A percentile compares a stretch with the other conserved stretches of the same genome.
These are phyloP conservation scores for Oryza longistaminata DNA, from an alignment of 176 grass and related monocot species.

Conservation along the genomic window DNA sequence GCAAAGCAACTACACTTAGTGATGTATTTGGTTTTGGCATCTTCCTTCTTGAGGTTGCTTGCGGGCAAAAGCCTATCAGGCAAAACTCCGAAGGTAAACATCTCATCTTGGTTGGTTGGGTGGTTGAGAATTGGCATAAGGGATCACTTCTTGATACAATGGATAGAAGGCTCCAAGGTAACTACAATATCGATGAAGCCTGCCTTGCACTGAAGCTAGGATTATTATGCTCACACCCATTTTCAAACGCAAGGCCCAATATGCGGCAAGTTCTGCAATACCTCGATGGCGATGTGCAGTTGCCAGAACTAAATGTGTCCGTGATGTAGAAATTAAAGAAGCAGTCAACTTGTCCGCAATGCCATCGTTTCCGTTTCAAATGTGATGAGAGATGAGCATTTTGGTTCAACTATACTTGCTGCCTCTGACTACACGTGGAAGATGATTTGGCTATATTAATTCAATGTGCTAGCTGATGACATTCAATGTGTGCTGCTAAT, in stretches of 20 bases:
- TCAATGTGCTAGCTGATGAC: background rate
- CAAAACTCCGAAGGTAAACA: background rate
- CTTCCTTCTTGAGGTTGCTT: slow-evolving; percentile 22
- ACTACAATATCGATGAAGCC: background rate
- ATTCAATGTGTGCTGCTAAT: background rate
- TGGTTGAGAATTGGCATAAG: slow-evolving; percentile 17
- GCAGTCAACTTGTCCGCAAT: too few relatives aligned
- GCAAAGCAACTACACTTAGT: background rate
- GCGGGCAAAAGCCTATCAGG: slow-evolving; percentile 1
- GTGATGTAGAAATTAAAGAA: background rate
- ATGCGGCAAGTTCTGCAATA: slow-evolving; percentile 34
- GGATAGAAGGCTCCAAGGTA: background rate
- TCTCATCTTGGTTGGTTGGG: slow-evolving; percentile 5
- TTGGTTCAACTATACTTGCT: too few relatives aligned
- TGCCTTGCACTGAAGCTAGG: slow-evolving; percentile 5
- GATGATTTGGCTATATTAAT: background rate
- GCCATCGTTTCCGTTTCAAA: too few relatives aligned
- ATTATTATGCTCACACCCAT: slow-evolving; percentile 25
- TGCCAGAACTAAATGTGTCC: background rate
- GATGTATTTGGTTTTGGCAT: slow-evolving; percentile 32
- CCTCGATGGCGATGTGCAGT: background rate
- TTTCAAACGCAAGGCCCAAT: background rate
- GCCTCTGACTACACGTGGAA: background rate
- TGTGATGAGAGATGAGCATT: too few relatives aligned
- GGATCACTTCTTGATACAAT: background rate